Evolutionary conservation across 169 alveolate genomes (phyloP), one percentile per base, ranked within the genome.

Genomic region (Cryptosporidium felis): DNA sequence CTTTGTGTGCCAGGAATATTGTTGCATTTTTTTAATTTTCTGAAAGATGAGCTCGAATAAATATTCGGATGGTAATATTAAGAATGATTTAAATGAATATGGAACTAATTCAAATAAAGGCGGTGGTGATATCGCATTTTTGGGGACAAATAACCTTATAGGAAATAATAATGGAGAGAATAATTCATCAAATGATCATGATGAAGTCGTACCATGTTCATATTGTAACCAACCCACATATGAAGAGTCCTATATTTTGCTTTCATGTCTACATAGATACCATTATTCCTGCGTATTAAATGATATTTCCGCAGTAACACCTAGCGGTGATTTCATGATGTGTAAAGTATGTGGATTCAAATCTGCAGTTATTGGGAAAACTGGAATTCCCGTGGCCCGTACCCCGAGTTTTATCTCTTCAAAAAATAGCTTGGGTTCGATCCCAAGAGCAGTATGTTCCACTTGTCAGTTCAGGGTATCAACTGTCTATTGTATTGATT

Each of bases 281-380:
- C 85, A 74, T 30, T 74, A 74, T 34, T 74, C 63, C 30, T 74
- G 85, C 30, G 85, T 74, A 40, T 42, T 74, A 26, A 74, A 47
- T 40, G 56, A 74, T 16, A 74, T 74, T 16, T 21, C 58, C 36
- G 59, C 53, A 5, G 21, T 74, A 40, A 38, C 85, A 34, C 74
- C 49, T 6, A 51, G 60, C 26, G 85, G 85, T 4, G 85, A 74
- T 36, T 74, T 74, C 42, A 74, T 74, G 85, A 26, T 53, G 18
- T 74, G 85, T 41, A 49, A 49, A n/a, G 67, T 74, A 38, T 74
- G 85, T 56, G 67, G 67, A 16, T 74, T 74, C 21, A 49, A 74
- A 3, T 74, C 85, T 5, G 85, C 85, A 21, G 67, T 74, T 23
- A 21, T 74, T 16, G 85, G 67, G 2, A 74, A 74, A 53, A 74